Evolutionary conservation across 2,329 filamentous ascomycete genomes (phyloP).

Genomic region (Lecanicillium sp.): DNA sequence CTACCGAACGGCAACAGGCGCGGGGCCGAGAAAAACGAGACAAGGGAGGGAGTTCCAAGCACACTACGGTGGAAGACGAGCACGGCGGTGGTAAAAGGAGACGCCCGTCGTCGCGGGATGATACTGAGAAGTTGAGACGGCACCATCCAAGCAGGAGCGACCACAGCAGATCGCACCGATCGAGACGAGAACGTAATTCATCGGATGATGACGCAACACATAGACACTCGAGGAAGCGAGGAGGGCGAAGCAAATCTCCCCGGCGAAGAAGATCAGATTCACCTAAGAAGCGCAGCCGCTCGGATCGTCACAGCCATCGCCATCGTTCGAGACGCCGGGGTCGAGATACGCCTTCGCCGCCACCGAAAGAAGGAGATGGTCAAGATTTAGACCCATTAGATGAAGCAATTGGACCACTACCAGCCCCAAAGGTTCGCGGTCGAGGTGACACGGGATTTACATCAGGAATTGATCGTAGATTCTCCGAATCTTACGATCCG

Average conservation of each 20-base stretch:
- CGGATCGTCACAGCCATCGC: conserved; percentile 3
- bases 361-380: neutral
- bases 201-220: neutral
- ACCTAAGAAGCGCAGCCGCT: neutral
- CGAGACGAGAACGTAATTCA: neutral
- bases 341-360: neutral
- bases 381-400: conserved; percentile 63
- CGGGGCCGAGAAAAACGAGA: neutral
- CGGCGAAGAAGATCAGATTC: neutral
- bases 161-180: neutral
- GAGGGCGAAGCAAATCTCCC: conserved; percentile 5
- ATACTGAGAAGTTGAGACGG: neutral
- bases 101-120: neutral
- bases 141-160: neutral
- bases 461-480: conserved; percentile 72
- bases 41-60: neutral
- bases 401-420: conserved; percentile 67
- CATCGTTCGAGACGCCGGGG: conserved; percentile 2
- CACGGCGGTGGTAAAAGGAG: neutral
- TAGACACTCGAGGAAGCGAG: neutral
- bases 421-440: conserved; percentile 51
- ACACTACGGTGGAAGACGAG: neutral
- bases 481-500: conserved; percentile 57
- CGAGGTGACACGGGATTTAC: conserved; percentile 55
- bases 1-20: conserved; percentile 2